These are phyloP conservation scores for Stenogyne calaminthoides DNA, from an alignment of 305 asterid species.

Conservation along the genomic window DNA sequence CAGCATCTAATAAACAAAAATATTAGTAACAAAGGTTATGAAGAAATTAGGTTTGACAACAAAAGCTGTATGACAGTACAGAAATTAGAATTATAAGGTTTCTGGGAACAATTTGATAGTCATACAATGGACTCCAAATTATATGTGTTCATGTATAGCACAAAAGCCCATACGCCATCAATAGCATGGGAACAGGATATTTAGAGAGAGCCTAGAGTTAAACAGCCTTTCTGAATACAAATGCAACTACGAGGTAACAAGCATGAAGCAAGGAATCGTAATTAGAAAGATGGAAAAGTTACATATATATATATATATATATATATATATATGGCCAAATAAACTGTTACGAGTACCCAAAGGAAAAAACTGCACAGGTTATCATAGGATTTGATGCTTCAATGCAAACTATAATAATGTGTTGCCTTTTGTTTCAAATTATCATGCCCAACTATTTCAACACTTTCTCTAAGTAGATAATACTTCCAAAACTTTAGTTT, in stretches of 20 bases:
- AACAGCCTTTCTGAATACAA: neutral
- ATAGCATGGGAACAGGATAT: neutral
- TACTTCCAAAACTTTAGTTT: slow-evolving; percentile 10
- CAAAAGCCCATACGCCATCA: neutral
- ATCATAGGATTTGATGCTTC: slow-evolving; percentile 8
- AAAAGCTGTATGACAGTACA: slow-evolving; percentile 14
- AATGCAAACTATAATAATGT: neutral
- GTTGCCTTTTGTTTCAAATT: neutral
- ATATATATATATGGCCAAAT: neutral
- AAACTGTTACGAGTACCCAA: neutral
- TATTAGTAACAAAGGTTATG: slow-evolving; percentile 21
- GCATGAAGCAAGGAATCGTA: neutral
- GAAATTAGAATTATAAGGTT: slow-evolving; percentile 14
- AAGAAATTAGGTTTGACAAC: slow-evolving; percentile 10
- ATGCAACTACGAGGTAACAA: slow-evolving; percentile 12
- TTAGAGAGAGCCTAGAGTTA: neutral
- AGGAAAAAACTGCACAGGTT: slow-evolving; percentile 8
- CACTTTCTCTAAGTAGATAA: neutral
- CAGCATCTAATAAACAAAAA: slow-evolving; percentile 70
- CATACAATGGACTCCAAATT: neutral
- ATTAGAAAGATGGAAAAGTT: neutral
- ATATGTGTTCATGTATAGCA: neutral
- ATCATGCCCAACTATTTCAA: neutral
- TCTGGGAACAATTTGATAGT: neutral
- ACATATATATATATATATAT: neutral